Evolutionary conservation across 2,329 filamentous ascomycete genomes (phyloP), one percentile per base, ranked within the genome.

Genomic region (Emergomyces orientalis): DNA sequence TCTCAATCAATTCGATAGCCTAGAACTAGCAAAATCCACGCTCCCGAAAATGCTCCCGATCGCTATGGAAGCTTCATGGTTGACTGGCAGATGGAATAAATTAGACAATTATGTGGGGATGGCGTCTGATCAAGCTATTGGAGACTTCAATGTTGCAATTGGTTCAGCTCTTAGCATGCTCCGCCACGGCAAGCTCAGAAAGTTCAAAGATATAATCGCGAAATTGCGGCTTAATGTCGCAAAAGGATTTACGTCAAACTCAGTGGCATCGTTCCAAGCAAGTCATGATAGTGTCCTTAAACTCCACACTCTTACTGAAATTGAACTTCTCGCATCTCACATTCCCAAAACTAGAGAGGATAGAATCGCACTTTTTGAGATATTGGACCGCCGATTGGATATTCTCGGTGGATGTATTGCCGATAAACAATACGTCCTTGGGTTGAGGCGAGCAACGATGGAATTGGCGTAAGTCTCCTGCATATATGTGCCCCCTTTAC

Each of bases 361-460:
- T 59, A 62, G 63, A 17, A 55, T 63, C n/a, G 37, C 63, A 25
- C 64, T 79, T 30, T 73, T 88, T 7, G 79, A 81, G 59, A 81
- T 81, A 27, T 74, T 97, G 5, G 82, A 88, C 65, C 85, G 88
- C 55, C 86, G 94, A n/a, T 78, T 99, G n/a, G 89, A 92, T 67
- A 83, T 95, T 1, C 80, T 99, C 2, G 94, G 95, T 0, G 90
- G 91, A 1, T 96, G 94, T 70, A 87, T 92, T 45, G 85, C 87
- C 60, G 92, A 99, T 72, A 99, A 99, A 73, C 93, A 97, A 72
- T 97, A 96, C 72, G 77, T 99, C 11, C 80, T 99, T 34, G 89
- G 91, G 0, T 82, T 97, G 49, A 86, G 92, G 63, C 84, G 94
- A 68, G 93, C 94, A 30, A 85, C 88, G 0, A 96, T 99, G 90